Conservation (phyloP, 2,329 filamentous ascomycete genomes). For the Periconia sp. region DNA sequence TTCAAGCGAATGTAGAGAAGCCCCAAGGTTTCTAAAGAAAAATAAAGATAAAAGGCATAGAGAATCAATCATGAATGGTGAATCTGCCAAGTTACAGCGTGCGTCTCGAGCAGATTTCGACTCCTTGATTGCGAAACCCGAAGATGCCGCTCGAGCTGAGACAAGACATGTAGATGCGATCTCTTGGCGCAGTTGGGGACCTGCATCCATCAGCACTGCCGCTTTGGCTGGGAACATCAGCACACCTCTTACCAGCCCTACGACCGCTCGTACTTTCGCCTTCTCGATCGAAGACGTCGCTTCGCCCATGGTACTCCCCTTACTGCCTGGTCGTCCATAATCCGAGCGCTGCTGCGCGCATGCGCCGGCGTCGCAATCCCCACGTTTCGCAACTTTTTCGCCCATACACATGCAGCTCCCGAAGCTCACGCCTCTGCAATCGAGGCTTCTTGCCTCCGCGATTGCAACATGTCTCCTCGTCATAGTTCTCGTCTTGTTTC, state of each 20-base stretch:
- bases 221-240: no score
- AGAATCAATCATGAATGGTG: no score
- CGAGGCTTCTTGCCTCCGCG: conserved; percentile 72
- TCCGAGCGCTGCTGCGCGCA: conserved; percentile 10
- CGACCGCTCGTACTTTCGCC: neutral
- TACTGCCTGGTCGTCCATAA: conserved; percentile 5
- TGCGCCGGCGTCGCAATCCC: conserved; percentile 11
- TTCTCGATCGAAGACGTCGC: neutral
- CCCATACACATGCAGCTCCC: conserved; percentile 47
- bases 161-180: neutral
- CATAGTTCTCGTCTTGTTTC: conserved; percentile 66
- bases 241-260: neutral
- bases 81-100: no score
- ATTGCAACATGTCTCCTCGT: conserved; percentile 66
- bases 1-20: no score
- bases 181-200: conserved; percentile 10
- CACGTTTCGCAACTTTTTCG: conserved; percentile 7
- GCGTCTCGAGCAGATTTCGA: no score
- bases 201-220: conserved; percentile 8
- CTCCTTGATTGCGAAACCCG: no score
- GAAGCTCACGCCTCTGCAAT: conserved; percentile 71
- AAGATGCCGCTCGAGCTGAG: conserved; percentile 5
- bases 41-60: no score
- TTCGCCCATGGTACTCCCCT: conserved; percentile 5
- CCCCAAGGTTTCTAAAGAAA: no score